Evolutionary conservation across 768 basidiomycete species (phyloP).

Genomic region (Boletus pseudo-olivaceus): DNA sequence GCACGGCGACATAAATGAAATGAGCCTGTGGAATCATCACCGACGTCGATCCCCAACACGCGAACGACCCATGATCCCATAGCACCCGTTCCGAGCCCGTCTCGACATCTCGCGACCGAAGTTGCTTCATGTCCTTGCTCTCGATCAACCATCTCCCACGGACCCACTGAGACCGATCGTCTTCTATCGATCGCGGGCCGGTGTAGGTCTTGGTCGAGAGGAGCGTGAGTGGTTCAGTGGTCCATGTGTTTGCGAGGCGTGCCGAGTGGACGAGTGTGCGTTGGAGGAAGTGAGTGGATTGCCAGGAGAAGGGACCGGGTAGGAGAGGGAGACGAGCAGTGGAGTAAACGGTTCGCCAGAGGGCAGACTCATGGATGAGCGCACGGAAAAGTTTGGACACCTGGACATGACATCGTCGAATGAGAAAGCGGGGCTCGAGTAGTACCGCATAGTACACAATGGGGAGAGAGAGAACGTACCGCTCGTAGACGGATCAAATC

Average conservation of each 20-base stretch:
- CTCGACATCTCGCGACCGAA: conserved; percentile 14
- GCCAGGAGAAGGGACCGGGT: conserved; percentile 20
- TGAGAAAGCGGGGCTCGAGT: background rate
- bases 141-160: conserved; percentile 18
- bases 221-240: conserved; percentile 7
- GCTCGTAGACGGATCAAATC: conserved; percentile 14
- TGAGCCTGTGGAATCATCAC: conserved; percentile 9
- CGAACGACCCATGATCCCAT: conserved; percentile 13
- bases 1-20: conserved; percentile 15
- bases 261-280: conserved; percentile 17
- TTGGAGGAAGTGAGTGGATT: conserved; percentile 15
- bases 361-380: conserved; percentile 6
- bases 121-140: conserved; percentile 12
- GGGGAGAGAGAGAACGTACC: conserved; percentile 1
- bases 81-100: conserved; percentile 11
- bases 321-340: conserved; percentile 12
- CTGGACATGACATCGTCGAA: background rate
- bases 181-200: conserved; percentile 3
- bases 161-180: conserved; percentile 15
- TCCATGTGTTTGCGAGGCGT: conserved; percentile 14
- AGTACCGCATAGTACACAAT: no score
- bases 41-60: conserved; percentile 8
- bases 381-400: conserved; percentile 13
- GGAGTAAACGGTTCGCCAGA: conserved; percentile 17
- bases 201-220: conserved; percentile 2